Conservation (phyloP, 345 rosid genomes). For the Diplotaxis tenuifolia region DNA sequence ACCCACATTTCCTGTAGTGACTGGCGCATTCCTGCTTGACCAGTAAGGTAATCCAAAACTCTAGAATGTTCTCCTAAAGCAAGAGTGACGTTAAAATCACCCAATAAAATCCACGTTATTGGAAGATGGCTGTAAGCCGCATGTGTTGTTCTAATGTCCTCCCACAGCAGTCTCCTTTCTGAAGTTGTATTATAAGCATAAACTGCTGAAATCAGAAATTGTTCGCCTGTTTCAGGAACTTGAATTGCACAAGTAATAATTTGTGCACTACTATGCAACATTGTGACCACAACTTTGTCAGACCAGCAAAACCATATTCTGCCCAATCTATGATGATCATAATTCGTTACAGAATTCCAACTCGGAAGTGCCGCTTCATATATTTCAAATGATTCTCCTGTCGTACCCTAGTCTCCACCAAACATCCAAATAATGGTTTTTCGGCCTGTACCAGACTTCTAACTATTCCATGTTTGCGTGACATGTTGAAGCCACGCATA, state of each 20-base stretch:
- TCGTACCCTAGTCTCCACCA: not conserved
- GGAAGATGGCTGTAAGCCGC: too few species aligned
- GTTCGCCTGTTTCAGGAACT: too few species aligned
- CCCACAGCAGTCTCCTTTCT: too few species aligned
- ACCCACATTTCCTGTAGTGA: too few species aligned
- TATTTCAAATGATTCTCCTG: not conserved
- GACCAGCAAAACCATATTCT: not conserved
- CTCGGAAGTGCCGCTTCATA: not conserved
- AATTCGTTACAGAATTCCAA: not conserved
- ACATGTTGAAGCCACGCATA: too few species aligned
- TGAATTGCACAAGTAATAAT: too few species aligned
- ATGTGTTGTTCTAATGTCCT: too few species aligned
- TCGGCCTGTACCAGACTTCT: not conserved
- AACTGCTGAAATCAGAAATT: too few species aligned
- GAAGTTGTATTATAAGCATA: too few species aligned
- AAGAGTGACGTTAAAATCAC: not conserved
- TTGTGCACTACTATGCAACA: too few species aligned
- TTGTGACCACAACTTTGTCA: not conserved
- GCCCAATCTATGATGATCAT: not conserved
- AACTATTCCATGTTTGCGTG: too few species aligned
- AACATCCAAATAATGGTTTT: too few species aligned
- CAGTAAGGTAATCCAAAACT: not conserved
- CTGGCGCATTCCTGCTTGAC: not conserved
- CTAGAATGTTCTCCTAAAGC: not conserved
- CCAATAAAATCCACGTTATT: not conserved